Evolutionary conservation across 495 filamentous ascomycete species (phyloP).

Genomic region (Daldinia childiae): DNA sequence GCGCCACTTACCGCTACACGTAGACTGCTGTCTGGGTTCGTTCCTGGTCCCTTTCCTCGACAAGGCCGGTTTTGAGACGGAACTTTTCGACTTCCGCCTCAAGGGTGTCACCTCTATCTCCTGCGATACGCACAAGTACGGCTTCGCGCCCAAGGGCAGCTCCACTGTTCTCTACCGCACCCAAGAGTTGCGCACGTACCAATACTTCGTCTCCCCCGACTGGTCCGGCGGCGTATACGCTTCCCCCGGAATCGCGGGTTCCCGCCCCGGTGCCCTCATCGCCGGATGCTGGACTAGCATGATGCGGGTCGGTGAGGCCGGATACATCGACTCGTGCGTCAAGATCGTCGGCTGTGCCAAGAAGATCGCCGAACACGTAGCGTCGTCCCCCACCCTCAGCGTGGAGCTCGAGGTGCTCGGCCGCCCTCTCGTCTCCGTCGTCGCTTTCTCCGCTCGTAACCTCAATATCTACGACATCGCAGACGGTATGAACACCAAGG

Average conservation of each 20-base stretch:
- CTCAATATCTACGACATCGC: conserved; percentile 90
- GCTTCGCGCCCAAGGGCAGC: conserved; percentile 97
- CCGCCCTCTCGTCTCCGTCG: conserved; percentile 85
- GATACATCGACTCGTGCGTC: conserved; percentile 85
- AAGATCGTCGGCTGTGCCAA: conserved; percentile 88
- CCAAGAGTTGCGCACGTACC: conserved; percentile 77
- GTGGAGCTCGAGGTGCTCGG: conserved; percentile 83
- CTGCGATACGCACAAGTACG: conserved; percentile 99
- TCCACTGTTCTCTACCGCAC: conserved; percentile 90
- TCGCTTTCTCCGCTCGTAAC: conserved; percentile 82
- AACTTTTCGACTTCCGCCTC: conserved; percentile 91
- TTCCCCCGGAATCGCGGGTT: conserved; percentile 88
- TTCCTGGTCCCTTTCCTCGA: conserved; percentile 93
- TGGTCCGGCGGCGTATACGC: conserved; percentile 98
- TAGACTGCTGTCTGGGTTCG: conserved; percentile 96
- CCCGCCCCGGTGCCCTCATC: conserved; percentile 90
- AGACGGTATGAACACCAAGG: conserved; percentile 79
- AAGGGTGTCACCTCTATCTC: conserved; percentile 94
- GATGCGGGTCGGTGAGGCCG: conserved; percentile 87
- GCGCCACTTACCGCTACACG: conserved; percentile 85
- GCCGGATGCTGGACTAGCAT: conserved; percentile 92
- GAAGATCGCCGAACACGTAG: conserved; percentile 80
- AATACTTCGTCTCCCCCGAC: conserved; percentile 95
- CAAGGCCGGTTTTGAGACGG: conserved; percentile 86
- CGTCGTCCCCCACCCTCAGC: conserved; percentile 68